phyloP scores from a whole-genome alignment of 148 eudicot genomes.

The Euryodendron excelsum region DNA sequence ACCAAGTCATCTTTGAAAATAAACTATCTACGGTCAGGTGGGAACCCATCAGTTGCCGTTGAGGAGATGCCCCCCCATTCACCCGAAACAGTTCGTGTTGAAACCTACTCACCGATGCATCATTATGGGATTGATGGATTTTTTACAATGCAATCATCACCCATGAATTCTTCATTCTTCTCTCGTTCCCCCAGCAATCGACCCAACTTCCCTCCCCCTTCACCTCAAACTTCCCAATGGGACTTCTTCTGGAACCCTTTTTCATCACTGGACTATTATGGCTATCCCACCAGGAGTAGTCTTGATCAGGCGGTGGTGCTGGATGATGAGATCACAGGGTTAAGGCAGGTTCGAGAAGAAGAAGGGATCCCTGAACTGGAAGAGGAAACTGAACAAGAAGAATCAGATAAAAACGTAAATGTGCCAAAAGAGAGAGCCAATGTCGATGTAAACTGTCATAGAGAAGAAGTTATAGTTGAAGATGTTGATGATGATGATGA shows the following conservation, averaged over 20 bases:
- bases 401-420: slow-evolving; percentile 32
- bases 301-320: slow-evolving; percentile 49
- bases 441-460: slow-evolving; percentile 15
- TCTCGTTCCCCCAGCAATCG: slow-evolving; percentile 51
- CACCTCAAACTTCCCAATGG: slow-evolving; percentile 85
- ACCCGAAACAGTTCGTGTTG: slow-evolving; percentile 67
- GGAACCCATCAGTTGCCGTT: slow-evolving; percentile 66
- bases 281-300: slow-evolving; percentile 63
- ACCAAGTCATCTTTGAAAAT: slow-evolving; percentile 55
- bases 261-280: slow-evolving; percentile 85
- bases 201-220: slow-evolving; percentile 57
- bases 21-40: slow-evolving; percentile 66
- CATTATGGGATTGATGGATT: slow-evolving; percentile 68
- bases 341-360: slow-evolving; percentile 86
- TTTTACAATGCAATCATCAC: slow-evolving; percentile 74
- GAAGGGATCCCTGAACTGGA: slow-evolving; percentile 97
- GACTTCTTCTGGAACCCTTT: slow-evolving; percentile 99
- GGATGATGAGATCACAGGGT: slow-evolving; percentile 67
- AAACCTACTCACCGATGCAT: slow-evolving; percentile 62
- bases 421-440: slow-evolving; percentile 36
- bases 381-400: slow-evolving; percentile 88
- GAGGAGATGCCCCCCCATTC: slow-evolving; percentile 79
- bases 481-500: slow-evolving; percentile 72
- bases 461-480: slow-evolving; percentile 67
- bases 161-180: slow-evolving; percentile 46